These are phyloP conservation scores for Fraxinus cuspidata DNA, from an alignment of 257 asterid species.

Conservation along the genomic window DNA sequence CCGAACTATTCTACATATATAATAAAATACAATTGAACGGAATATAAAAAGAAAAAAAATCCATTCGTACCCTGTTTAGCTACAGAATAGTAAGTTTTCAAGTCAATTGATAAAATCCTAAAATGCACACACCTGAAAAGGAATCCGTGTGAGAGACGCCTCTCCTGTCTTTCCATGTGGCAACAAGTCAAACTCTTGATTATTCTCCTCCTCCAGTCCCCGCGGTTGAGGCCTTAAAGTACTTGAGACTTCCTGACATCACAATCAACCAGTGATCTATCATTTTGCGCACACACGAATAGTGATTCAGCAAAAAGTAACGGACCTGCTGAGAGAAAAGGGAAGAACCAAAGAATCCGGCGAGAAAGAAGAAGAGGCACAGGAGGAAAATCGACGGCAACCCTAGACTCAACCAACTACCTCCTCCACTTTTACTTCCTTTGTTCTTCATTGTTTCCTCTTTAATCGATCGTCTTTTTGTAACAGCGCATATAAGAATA, in stretches of 20 bases:
- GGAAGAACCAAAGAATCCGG: constrained; percentile 78
- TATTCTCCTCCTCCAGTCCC: constrained; percentile 45
- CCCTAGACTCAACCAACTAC: constrained; percentile 50
- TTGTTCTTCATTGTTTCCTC: constrained; percentile 53
- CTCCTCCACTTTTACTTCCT: constrained; percentile 54
- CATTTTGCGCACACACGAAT: neutral
- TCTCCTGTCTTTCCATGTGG: constrained; percentile 71
- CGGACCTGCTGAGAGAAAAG: constrained; percentile 73
- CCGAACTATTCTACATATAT: no score
- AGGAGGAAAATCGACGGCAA: constrained; percentile 63
- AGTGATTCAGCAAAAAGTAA: neutral
- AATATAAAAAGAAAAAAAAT: neutral
- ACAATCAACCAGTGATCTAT: constrained; percentile 20
- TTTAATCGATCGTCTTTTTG: neutral
- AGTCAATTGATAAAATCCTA: constrained; percentile 1
- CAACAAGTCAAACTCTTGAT: constrained; percentile 42
- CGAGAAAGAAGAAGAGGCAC: constrained; percentile 78
- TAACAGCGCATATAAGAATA: neutral
- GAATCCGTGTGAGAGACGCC: constrained; percentile 50
- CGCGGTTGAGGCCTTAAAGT: constrained; percentile 44
- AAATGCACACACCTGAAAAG: constrained; percentile 63
- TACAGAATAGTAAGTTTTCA: neutral
- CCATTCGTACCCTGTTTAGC: neutral
- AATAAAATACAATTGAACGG: neutral
- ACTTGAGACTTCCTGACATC: constrained; percentile 43